Base-by-base conservation (phyloP, 1,139 yeast species). In the Martiniozyma asiatica region DNA sequence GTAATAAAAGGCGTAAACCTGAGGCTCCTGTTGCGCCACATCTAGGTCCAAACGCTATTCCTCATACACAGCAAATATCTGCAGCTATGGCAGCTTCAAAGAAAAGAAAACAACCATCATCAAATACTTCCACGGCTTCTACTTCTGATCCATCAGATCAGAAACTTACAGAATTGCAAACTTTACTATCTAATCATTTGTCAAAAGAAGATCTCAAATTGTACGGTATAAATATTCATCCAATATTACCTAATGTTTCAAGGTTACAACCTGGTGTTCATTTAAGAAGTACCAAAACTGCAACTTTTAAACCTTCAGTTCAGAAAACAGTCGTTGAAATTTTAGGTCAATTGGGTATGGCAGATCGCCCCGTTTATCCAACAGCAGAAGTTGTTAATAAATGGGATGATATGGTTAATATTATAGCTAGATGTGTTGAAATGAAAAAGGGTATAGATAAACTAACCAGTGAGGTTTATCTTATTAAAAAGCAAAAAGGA, bases 331-430 rank as follows among this genome's bases (percentile, higher is more conserved):
- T 87, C 7, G 63, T 67, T 33, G 66, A 72, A n/a, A 65, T 75
- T 5, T 56, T 89, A 37, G 80, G 76, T 35, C 98, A 89, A 48
- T 58, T 89, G 39, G 89, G 77, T 11, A 58, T 89, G 15, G 64
- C 77, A 2, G 76, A 93, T 44, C 74, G 80, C 40, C 97, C 98
- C 1, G 73, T 75, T 1, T 78, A 92, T 80, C 93, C 94, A 3
- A 82, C 98, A 0, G 72, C 80, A 25, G 73, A 67, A 35, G 85
- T 92, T 1, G 72, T 84, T 56, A 66, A 76, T 8, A 75, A 73
- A 47, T 87, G 80, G 51, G 97, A 89, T 44, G 75, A 74, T 37
- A 56, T 89, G 31, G 66, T 81, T 35, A 73, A 78, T 40, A 65
- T 78, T 0, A 81, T 84, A 24, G 76, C 75, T 8, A 69, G 79